Base-by-base conservation (phyloP, 116 monocot species). In the Phalaenopsis hybrid region DNA sequence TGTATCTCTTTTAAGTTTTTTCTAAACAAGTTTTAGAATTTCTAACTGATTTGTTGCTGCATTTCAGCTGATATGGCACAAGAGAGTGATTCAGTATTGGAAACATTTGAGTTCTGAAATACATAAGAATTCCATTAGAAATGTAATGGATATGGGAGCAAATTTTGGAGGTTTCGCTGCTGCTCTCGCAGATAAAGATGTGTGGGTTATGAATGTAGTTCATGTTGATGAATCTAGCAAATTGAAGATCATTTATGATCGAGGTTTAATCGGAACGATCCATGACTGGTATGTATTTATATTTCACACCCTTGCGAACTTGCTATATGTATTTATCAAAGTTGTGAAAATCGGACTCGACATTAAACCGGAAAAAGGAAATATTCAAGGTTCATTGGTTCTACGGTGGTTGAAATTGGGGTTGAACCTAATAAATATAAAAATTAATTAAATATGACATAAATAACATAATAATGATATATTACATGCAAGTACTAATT, bases 131-230 rank as follows among this genome's bases (percentile, higher is more conserved):
- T 87, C 91, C 44, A 81, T 95, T 23, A 89, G 95, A 86, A 95
- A 95, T 89, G 50, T 92, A 50, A 91, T 95, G 91, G 95, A 95
- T 82, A 93, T 95, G 95, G 88, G 81, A 17, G 88, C 95, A 76
- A 92, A 90, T 80, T 52, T 95, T 61, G 95, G 95, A 41, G 93
- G 95, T 20, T 95, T 95, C 89, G 95, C 89, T 63, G 91, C 95
- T 79, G 82, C 95, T 23, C 84, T 95, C 16, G 37, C 75, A 65
- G 82, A 89, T 80, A 89, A 86, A 82, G 85, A 89, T 85, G 89
- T 92, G 23, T 95, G 95, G 95, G 95, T 95, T 63, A 95, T 95
- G 95, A 95, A 95, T 84, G 89, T 95, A 78, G 68, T 91, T 84
- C 86, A 89, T 78, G 89, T 85, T 50, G 86, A 81, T 44, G 87